These are phyloP conservation scores for Stevia rebaudiana DNA, from an alignment of 140 eudicot genomes.

Conservation along the genomic window DNA sequence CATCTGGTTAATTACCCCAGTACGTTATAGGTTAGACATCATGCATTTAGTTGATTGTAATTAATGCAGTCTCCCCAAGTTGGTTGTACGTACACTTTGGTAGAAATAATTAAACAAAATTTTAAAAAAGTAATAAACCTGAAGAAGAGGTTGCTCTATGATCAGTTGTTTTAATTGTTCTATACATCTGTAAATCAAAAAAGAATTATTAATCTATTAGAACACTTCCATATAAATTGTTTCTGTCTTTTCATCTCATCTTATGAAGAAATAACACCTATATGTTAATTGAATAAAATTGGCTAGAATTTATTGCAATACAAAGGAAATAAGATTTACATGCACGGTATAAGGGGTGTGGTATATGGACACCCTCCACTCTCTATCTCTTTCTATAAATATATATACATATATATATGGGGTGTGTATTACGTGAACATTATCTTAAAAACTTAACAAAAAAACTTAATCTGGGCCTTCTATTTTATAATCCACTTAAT, in stretches of 20 bases:
- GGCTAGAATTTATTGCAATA: not conserved
- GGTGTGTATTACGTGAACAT: too few species aligned
- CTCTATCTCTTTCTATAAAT: too few species aligned
- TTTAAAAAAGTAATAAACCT: conserved; percentile 35
- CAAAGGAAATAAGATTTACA: too few species aligned
- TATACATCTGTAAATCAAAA: conserved; percentile 63
- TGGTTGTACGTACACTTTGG: not conserved
- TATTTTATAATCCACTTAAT: too few species aligned
- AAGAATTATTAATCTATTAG: not conserved
- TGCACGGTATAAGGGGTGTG: too few species aligned
- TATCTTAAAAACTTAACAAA: too few species aligned
- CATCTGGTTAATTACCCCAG: conserved; percentile 44
- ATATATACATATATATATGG: too few species aligned
- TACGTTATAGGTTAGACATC: not conserved
- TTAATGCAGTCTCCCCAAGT: not conserved
- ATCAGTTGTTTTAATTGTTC: conserved; percentile 88
- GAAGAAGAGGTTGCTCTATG: conserved; percentile 68
- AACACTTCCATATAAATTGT: too few species aligned
- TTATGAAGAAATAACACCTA: too few species aligned
- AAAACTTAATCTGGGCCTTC: too few species aligned
- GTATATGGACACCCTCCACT: too few species aligned
- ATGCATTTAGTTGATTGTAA: conserved; percentile 5
- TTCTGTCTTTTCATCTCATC: too few species aligned
- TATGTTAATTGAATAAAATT: not conserved
- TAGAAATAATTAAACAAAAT: not conserved